A percentile compares a stretch with the other conserved stretches of the same genome.
These are phyloP conservation scores for Alternaria incomplexa DNA, from an alignment of 2,329 filamentous ascomycete genomes.

Conservation along the genomic window DNA sequence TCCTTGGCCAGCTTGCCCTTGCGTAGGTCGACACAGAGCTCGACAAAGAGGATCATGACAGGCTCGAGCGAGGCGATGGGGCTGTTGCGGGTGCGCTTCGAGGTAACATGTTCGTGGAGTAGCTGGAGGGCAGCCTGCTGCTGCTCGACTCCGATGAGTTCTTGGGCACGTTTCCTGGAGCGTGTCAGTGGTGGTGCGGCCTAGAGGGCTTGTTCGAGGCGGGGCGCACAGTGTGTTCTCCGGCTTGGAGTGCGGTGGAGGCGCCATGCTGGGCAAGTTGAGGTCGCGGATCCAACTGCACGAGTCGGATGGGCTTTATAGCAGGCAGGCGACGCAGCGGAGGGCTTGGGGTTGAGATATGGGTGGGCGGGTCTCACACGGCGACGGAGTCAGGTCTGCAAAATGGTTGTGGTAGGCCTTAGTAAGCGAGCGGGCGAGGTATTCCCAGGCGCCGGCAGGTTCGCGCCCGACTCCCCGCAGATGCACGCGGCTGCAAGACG, in stretches of 20 bases:
- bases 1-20: constrained; percentile 99
- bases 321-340: constrained; percentile 38
- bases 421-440: constrained; percentile 21
- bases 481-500: not conserved
- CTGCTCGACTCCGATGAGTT: constrained; percentile 98
- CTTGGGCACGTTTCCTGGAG: constrained; percentile 76
- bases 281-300: constrained; percentile 32
- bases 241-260: constrained; percentile 94
- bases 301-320: constrained; percentile 36
- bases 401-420: constrained; percentile 23
- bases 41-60: constrained; percentile 96
- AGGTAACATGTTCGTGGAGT: constrained; percentile 98
- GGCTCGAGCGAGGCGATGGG: constrained; percentile 96
- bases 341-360: constrained; percentile 17
- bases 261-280: constrained; percentile 72
- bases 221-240: constrained; percentile 82
- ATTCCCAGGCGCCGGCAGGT: not conserved
- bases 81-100: constrained; percentile 95
- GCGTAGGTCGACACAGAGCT: constrained; percentile 94
- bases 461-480: constrained; percentile 1
- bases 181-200: constrained; percentile 9
- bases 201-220: constrained; percentile 1
- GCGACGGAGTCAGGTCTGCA: constrained; percentile 21
- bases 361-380: constrained; percentile 24
- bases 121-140: constrained; percentile 88